Evolutionary conservation across 1,139 yeast species (phyloP), one percentile per base, ranked within the genome.

Genomic region (Protomyces inundatus): DNA sequence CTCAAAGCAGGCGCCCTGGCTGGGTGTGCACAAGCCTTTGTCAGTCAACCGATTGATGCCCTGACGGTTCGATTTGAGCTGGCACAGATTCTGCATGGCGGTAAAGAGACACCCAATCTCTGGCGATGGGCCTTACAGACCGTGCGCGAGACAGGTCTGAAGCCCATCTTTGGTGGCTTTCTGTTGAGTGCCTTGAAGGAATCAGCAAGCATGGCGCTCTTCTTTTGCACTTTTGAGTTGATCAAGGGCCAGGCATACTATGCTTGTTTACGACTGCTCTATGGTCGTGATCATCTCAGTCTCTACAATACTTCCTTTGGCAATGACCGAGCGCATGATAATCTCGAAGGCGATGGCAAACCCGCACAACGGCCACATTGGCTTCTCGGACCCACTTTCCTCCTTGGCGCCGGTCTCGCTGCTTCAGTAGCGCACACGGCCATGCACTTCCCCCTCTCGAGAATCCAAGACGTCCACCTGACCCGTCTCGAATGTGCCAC

Each of bases 21-120:
- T 0, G 97, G 97, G 0, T 84, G 86, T 0, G 84, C 85, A 12
- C 97, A 93, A 70, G 87, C 96, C 16, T 76, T 89, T n/a, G 93
- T 90, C 0, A 96, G 97, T 0, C 95, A 97, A 1, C 98, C 98
- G 0, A 81, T 91, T 2, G 97, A 91, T 75, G 97, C 97, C 6
- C 85, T 91, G 6, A 88, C 87, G 70, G 84, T 96, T 0, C 79
- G 97, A 69, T 88, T 90, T 71, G 80, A 85, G 1, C 87, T 90
- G 0, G 82, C 87, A 4, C 96, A 89, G 69, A 77, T 90, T 67
- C 75, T 90, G 34, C 81, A 81, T 64, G 89, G 90, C 4, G 23
- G 23, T 23, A 36, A 39, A 33, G 23, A 53, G 37, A 88, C 88
- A 73, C 83, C 82, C 62, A 86, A 87, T 66, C 74, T 90, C 66